Evolutionary conservation across 345 rosid genomes (phyloP), one percentile per base, ranked within the genome.

Genomic region (Salix suchowensis): DNA sequence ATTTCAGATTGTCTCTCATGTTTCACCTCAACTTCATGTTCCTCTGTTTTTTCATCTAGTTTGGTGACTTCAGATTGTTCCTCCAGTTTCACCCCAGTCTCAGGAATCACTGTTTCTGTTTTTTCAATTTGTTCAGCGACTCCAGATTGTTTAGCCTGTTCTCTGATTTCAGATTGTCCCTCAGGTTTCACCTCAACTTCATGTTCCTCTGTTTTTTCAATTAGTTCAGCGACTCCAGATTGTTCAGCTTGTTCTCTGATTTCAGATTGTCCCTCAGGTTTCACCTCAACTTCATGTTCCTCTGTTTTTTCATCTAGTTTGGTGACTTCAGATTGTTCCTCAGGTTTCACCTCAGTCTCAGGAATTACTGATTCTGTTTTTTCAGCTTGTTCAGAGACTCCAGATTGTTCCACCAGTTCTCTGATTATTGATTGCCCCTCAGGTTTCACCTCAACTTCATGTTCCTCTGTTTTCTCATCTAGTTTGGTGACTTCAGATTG

Each of bases 251-350:
- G 65, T 40, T 37, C 54, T 30, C 46, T 23, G 6, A 21, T 42
- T 26, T 24, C 73, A 8, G 50, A 26, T 66, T 40, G 58, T 71
- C 60, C 71, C 66, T 72, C 67, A 2, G 32, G 16, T 58, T 58
- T 72, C 66, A 60, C 10, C 52, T 72, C 39, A n/a, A n/a, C 48
- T 23, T 54, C 66, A 18, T 64, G 66, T 13, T 34, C 46, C 30
- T 54, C 76, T 62, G 13, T 23, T 32, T 77, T 65, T 71, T 77
- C 71, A 36, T 19, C 67, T 19, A 26, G 67, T 65, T 65, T 60
- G 30, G 80, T n/a, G 21, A 44, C 74, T 71, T 77, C 37, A 7
- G 68, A 8, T 65, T 26, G 68, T 70, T 76, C 81, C 60, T 67
- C 37, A 18, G 10, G 39, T 64, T 64, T 74, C 69, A 64, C 67